These are phyloP conservation scores for Alternaria angustiovoidea DNA, from an alignment of 2,329 filamentous ascomycete genomes.

Conservation along the genomic window DNA sequence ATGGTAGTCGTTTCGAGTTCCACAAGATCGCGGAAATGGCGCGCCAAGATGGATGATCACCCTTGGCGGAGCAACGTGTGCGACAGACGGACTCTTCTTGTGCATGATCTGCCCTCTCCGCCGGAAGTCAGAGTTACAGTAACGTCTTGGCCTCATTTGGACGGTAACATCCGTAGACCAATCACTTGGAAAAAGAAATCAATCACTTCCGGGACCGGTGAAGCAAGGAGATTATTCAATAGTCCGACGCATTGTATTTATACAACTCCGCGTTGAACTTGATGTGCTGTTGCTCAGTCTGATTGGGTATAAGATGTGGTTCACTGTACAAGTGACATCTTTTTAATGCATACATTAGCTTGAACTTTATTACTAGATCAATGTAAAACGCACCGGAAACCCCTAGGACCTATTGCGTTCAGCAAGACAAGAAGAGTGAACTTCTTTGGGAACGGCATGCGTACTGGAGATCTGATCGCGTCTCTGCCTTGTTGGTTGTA, in stretches of 20 bases:
- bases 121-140: conserved; percentile 2
- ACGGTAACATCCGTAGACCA: conserved; percentile 2
- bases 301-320: neutral
- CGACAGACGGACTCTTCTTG: conserved; percentile 11
- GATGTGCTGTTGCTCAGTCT: neutral
- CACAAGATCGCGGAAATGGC: conserved; percentile 19
- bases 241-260: neutral
- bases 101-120: conserved; percentile 23
- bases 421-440: neutral
- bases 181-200: neutral
- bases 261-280: neutral
- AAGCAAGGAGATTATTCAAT: neutral
- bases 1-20: conserved; percentile 2
- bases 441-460: neutral
- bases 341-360: neutral
- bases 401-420: too few relatives aligned
- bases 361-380: neutral
- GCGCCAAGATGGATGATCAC: conserved; percentile 30
- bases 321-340: neutral
- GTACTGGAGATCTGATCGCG: neutral
- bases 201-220: neutral
- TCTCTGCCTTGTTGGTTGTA: neutral
- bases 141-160: conserved; percentile 6
- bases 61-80: conserved; percentile 29
- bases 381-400: neutral